These are phyloP conservation scores for Colletotrichum destructivum DNA, from an alignment of 2,329 filamentous ascomycete genomes.

Conservation along the genomic window DNA sequence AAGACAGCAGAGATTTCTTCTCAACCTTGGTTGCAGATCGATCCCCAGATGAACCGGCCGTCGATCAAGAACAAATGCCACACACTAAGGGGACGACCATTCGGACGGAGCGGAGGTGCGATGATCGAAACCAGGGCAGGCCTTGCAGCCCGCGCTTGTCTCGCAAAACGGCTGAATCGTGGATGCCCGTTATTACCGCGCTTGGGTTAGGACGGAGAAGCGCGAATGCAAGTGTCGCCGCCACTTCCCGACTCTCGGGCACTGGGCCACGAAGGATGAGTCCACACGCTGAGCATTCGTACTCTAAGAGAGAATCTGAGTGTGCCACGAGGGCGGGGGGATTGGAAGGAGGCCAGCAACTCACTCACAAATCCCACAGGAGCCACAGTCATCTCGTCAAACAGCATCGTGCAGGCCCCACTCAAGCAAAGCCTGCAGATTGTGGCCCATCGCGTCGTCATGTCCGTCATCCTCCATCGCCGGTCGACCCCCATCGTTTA, in stretches of 20 bases:
- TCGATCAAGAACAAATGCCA: slow-evolving; percentile 36
- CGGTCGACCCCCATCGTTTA: not conserved
- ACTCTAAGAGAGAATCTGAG: not conserved
- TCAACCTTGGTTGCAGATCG: slow-evolving; percentile 36
- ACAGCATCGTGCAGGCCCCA: slow-evolving; percentile 18
- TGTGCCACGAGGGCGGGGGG: slow-evolving; percentile 13
- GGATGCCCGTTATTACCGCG: slow-evolving; percentile 32
- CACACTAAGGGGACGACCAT: slow-evolving; percentile 21
- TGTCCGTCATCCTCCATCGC: slow-evolving; percentile 25
- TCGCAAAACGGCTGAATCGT: slow-evolving; percentile 27
- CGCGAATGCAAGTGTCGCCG: slow-evolving; percentile 24
- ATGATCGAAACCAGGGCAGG: slow-evolving; percentile 26
- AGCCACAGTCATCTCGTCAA: slow-evolving; percentile 23
- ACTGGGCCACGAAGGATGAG: not conserved
- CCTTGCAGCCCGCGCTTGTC: slow-evolving; percentile 36
- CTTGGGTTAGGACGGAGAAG: slow-evolving; percentile 36
- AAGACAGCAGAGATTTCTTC: slow-evolving; percentile 11
- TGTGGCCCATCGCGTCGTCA: slow-evolving; percentile 22
- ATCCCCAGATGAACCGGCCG: slow-evolving; percentile 35
- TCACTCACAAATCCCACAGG: not conserved
- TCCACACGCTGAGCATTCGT: not conserved
- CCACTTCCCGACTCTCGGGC: slow-evolving; percentile 20
- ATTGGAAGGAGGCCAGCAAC: slow-evolving; percentile 4
- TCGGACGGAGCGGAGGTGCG: slow-evolving; percentile 14
- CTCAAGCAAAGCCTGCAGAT: slow-evolving; percentile 2